Conservation (phyloP, 1,284 basidiomycete species). For the Microbotryum violaceum region DNA sequence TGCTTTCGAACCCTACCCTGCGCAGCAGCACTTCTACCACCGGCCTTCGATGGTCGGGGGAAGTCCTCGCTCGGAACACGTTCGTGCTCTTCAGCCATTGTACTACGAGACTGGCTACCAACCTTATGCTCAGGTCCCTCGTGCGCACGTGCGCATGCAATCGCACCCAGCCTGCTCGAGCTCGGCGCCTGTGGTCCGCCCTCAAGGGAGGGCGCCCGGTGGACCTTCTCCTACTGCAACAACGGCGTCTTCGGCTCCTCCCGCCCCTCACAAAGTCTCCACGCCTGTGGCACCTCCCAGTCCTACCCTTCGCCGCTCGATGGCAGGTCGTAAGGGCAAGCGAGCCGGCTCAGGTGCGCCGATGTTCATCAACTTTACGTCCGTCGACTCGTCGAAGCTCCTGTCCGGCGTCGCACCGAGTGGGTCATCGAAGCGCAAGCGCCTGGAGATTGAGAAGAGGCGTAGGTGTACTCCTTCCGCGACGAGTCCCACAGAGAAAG, state of each 20-base stretch:
- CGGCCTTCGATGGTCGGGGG: no score
- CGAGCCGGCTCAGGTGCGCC: constrained; percentile 1
- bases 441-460: constrained; percentile 22
- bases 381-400: constrained; percentile 31
- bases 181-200: no score
- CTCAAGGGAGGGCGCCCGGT: no score
- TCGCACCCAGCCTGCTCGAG: no score
- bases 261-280: neutral
- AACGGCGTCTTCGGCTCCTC: neutral
- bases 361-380: constrained; percentile 36
- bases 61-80: no score
- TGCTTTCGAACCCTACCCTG: no score
- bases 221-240: no score
- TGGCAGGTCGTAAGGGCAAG: neutral
- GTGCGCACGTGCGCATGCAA: no score
- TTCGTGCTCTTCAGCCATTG: no score
- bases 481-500: neutral
- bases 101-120: no score
- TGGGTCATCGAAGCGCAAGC: constrained; percentile 34
- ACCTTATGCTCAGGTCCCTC: no score
- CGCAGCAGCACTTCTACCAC: no score
- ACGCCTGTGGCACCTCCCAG: neutral
- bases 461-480: neutral
- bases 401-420: constrained; percentile 36
- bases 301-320: neutral